A percentile compares a stretch with the other conserved stretches of the same genome.
phyloP scores from a whole-genome alignment of 257 asterid genomes.

The Fraxinus anomala region DNA sequence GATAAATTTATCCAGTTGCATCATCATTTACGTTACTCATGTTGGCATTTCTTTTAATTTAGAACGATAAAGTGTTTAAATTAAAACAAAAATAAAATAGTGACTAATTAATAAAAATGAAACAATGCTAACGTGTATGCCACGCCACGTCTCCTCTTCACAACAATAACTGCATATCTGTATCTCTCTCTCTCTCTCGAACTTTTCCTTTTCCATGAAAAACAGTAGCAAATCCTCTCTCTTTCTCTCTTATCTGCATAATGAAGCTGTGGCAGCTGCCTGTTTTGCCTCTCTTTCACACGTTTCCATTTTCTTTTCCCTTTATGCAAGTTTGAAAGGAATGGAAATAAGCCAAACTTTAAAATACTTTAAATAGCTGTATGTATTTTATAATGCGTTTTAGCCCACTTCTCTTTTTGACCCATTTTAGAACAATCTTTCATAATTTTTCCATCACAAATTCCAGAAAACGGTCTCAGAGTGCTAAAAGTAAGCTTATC shows the following conservation, averaged over 20 bases:
- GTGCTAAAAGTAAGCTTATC: slow-evolving; percentile 28
- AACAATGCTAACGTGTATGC: slow-evolving; percentile 42
- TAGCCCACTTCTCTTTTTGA: slow-evolving; percentile 37
- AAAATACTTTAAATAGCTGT: slow-evolving; percentile 30
- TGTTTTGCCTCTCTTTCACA: slow-evolving; percentile 39
- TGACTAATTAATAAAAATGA: no score
- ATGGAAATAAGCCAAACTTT: slow-evolving; percentile 51
- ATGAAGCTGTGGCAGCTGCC: slow-evolving; percentile 44
- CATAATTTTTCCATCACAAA: slow-evolving; percentile 26
- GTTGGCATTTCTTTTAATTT: no score
- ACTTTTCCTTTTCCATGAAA: slow-evolving; percentile 57
- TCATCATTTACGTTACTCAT: no score
- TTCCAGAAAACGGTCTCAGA: slow-evolving; percentile 9
- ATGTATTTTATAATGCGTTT: slow-evolving; percentile 37
- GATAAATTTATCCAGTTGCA: no score
- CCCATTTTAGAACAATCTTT: slow-evolving; percentile 30
- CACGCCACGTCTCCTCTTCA: slow-evolving; percentile 46
- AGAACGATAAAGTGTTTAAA: no score
- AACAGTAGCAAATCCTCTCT: slow-evolving; percentile 34
- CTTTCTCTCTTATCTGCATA: slow-evolving; percentile 17
- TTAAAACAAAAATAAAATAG: no score
- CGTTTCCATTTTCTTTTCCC: slow-evolving; percentile 58
- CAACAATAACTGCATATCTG: slow-evolving; percentile 33
- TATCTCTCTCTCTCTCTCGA: slow-evolving; percentile 32
- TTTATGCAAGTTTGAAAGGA: slow-evolving; percentile 53